Evolutionary conservation across 495 filamentous ascomycete species (phyloP).

Genomic region (Xylaria grammica): DNA sequence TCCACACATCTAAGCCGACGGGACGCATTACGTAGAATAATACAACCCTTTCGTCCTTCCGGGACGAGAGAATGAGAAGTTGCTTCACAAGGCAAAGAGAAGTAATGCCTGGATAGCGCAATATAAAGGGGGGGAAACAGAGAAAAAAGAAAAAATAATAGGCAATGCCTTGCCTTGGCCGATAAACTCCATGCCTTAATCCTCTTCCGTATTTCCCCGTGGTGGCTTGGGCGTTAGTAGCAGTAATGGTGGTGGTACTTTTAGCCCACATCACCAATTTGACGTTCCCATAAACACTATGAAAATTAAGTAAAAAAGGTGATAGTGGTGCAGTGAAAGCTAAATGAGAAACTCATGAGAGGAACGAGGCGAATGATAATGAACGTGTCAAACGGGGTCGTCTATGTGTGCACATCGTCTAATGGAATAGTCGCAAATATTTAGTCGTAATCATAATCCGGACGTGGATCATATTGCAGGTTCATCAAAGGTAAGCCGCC

Average conservation of each 20-base stretch:
- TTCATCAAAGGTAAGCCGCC: conserved; percentile 55
- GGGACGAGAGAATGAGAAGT: background rate
- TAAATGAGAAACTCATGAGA: background rate
- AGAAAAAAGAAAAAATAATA: background rate
- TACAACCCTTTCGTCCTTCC: background rate
- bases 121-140: background rate
- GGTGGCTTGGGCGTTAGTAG: background rate
- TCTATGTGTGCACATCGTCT: conserved; percentile 5
- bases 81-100: background rate
- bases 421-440: conserved; percentile 1
- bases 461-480: conserved; percentile 26
- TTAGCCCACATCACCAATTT: background rate
- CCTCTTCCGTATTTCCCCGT: conserved; percentile 13
- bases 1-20: background rate
- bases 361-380: background rate
- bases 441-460: conserved; percentile 9
- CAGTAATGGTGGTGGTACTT: background rate
- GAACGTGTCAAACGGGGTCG: background rate
- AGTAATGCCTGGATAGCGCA: conserved; percentile 6
- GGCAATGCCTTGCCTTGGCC: conserved; percentile 16
- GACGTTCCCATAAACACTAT: background rate
- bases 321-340: background rate
- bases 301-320: background rate
- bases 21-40: conserved; percentile 11
- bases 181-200: conserved; percentile 18